Conservation (phyloP, 116 monocot species). For the Zostera marina region DNA sequence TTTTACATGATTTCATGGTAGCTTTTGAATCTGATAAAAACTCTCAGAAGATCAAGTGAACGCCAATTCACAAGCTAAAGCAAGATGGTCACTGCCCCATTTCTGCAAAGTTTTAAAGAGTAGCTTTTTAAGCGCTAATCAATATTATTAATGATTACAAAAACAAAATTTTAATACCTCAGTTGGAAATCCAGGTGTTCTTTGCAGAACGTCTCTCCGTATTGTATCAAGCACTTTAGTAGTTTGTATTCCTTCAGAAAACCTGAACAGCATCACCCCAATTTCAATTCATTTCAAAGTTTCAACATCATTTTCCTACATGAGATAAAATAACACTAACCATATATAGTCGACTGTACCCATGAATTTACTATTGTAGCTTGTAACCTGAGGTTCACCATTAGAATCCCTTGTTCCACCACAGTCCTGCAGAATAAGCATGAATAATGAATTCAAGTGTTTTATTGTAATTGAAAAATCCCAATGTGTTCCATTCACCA, state of each 20-base stretch:
- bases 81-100: constrained; percentile 78
- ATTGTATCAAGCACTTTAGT: constrained; percentile 58
- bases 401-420: constrained; percentile 61
- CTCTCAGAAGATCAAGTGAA: constrained; percentile 10
- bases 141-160: neutral
- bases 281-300: neutral
- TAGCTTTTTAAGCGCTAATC: neutral
- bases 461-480: neutral
- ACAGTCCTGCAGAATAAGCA: constrained; percentile 40
- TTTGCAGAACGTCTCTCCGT: constrained; percentile 35
- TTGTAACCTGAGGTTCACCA: constrained; percentile 75
- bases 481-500: neutral
- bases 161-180: constrained; percentile 14
- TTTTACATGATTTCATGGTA: no score
- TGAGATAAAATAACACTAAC: constrained; percentile 23
- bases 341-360: constrained; percentile 99
- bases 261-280: constrained; percentile 15
- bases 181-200: constrained; percentile 55
- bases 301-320: neutral
- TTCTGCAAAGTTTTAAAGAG: constrained; percentile 21
- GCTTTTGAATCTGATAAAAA: no score
- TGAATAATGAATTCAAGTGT: neutral
- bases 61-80: constrained; percentile 50
- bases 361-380: constrained; percentile 74
- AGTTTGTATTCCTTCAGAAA: constrained; percentile 44